Evolutionary conservation across 2,329 filamentous ascomycete species (phyloP).

Genomic region (Aspergillus flavus): DNA sequence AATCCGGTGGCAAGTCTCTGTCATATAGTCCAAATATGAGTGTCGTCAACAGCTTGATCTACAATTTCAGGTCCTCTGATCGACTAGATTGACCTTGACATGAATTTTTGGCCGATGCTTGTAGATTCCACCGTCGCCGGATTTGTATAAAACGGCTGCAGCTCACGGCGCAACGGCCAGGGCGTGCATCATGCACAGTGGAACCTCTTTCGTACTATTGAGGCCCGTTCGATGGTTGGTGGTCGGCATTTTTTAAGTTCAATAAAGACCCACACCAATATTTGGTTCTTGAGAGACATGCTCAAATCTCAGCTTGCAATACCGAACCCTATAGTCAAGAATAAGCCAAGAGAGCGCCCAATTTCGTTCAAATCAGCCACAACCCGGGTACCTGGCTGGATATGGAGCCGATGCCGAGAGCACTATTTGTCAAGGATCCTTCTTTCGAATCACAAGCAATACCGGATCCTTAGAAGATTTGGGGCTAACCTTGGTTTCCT

Average conservation of each 20-base stretch:
- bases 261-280: neutral
- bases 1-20: neutral
- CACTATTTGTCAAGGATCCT: neutral
- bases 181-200: neutral
- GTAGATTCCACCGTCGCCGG: neutral
- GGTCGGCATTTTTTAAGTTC: neutral
- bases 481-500: neutral
- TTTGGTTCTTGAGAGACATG: neutral
- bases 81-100: neutral
- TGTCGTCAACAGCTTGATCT: neutral
- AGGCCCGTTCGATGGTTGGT: neutral
- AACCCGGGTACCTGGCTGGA: neutral
- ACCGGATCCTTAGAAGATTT: neutral
- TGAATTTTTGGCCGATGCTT: neutral
- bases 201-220: neutral
- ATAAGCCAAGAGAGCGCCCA: neutral
- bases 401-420: neutral
- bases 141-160: neutral
- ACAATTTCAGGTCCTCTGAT: neutral
- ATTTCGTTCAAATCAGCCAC: neutral
- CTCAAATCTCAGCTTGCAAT: constrained; percentile 2
- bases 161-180: neutral
- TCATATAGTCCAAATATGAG: neutral
- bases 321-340: neutral
- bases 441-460: neutral